Evolutionary conservation across 495 filamentous ascomycete genomes (phyloP), one percentile per base, ranked within the genome.

Genomic region (Penicillium ochrochloron): DNA sequence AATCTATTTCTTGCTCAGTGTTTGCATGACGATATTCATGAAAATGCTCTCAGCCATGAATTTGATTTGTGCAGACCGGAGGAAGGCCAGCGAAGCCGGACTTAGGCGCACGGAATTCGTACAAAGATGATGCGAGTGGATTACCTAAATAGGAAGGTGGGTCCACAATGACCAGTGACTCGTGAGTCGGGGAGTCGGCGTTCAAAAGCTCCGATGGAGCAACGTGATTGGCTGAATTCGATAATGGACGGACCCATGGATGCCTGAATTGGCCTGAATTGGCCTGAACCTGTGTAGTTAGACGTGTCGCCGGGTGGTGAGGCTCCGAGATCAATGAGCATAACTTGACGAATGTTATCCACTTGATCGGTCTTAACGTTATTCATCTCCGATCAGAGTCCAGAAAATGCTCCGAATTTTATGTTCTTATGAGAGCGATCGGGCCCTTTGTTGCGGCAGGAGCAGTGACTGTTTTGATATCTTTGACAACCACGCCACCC

Each of bases 201-300:
- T n/a, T 58, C 10, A 8, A 5, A 42, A 6, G 7, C 37, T 37
- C 56, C 37, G 56, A 27, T 14, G 5, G 5, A 6, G 1, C 23
- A 6, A 29, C 2, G 0, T 52, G 48, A 51, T 51, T 51, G 48
- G 48, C 4, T 48, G 42, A 15, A 48, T 6, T 3, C 19, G 11
- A 15, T 5, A 19, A 23, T 1, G 15, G 14, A 1, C 25, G 21
- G 50, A 53, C 25, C 25, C 0, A 55, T 35, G 12, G 8, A 11
- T 50, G 44, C 44, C 44, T 50, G 21, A 25, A 50, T 50, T 50
- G 25, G 53, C 53, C 29, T 37, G n/a, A 56, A 23, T 56, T 31
- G 33, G 17, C 25, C 25, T n/a, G n/a, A n/a, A n/a, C n/a, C n/a
- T n/a, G n/a, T n/a, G n/a, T n/a, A n/a, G n/a, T n/a, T n/a, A n/a